Percentiles rank a stretch among this genome's conserved stretches.
Conservation (phyloP, 495 filamentous ascomycete genomes). For the Cryomyces antarcticus region DNA sequence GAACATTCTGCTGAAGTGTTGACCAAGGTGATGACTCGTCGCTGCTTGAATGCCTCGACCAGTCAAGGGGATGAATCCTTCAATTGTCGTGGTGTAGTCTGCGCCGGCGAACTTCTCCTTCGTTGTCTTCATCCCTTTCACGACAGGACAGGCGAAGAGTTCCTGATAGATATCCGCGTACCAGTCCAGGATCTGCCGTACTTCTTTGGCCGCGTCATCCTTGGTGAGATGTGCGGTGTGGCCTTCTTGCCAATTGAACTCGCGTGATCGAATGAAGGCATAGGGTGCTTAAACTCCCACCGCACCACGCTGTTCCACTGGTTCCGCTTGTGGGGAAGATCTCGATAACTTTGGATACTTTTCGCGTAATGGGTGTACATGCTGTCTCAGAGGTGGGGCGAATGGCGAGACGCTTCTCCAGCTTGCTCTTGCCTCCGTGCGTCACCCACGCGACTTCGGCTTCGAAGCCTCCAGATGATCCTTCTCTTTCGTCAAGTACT, state of each 20-base stretch:
- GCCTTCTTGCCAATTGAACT: constrained; percentile 97
- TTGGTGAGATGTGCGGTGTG: constrained; percentile 86
- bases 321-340: constrained; percentile 79
- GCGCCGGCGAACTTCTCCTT: constrained; percentile 96
- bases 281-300: constrained; percentile 97
- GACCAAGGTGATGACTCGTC: constrained; percentile 83
- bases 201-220: constrained; percentile 57
- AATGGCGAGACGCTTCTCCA: constrained; percentile 89
- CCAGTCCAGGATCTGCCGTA: constrained; percentile 77
- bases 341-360: constrained; percentile 86
- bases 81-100: constrained; percentile 83
- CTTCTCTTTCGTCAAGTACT: constrained; percentile 85
- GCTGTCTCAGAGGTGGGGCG: constrained; percentile 83
- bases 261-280: constrained; percentile 77
- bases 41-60: constrained; percentile 92
- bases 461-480: constrained; percentile 90
- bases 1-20: constrained; percentile 98
- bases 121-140: constrained; percentile 75
- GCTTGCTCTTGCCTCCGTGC: constrained; percentile 58
- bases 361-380: constrained; percentile 94
- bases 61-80: constrained; percentile 85
- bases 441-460: constrained; percentile 98
- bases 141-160: constrained; percentile 80
- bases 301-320: constrained; percentile 97
- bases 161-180: constrained; percentile 83